Percentiles rank a stretch among this genome's conserved stretches.
phyloP scores from a whole-genome alignment of 2,329 filamentous ascomycete genomes.

The Fusarium sp. region DNA sequence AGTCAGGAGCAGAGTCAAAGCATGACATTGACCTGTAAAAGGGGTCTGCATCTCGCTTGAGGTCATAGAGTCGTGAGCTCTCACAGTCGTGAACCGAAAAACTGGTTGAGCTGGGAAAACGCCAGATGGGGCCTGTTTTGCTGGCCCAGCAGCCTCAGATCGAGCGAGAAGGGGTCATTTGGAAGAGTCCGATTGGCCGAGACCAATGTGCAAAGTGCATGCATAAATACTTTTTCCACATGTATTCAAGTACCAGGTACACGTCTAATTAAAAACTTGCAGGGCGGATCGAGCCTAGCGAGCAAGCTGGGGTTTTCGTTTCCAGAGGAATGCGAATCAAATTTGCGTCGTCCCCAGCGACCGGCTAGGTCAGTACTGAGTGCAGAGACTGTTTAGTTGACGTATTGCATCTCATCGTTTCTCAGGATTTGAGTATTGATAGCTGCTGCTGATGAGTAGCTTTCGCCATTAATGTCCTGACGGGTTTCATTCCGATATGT shows the following conservation, averaged over 20 bases:
- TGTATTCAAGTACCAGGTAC: slow-evolving; percentile 25
- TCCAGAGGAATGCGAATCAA: slow-evolving; percentile 47
- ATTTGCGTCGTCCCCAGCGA: slow-evolving; percentile 41
- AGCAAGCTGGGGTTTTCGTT: slow-evolving; percentile 36
- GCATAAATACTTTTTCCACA: slow-evolving; percentile 42
- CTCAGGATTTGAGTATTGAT: slow-evolving; percentile 1
- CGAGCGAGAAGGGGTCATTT: slow-evolving; percentile 15
- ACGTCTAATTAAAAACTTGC: slow-evolving; percentile 35
- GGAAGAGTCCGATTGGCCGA: slow-evolving; percentile 16
- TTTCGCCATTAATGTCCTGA: neutral
- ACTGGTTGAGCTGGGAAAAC: slow-evolving; percentile 13
- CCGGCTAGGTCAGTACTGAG: slow-evolving; percentile 32
- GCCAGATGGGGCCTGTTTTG: slow-evolving; percentile 15
- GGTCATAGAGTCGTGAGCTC: neutral
- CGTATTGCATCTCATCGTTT: slow-evolving; percentile 10
- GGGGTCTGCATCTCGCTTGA: slow-evolving; percentile 15
- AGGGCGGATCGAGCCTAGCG: slow-evolving; percentile 35
- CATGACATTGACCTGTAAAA: slow-evolving; percentile 5
- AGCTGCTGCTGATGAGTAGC: neutral
- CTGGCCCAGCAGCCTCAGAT: slow-evolving; percentile 37
- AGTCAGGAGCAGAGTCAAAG: neutral
- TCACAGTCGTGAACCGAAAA: slow-evolving; percentile 6
- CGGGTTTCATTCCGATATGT: neutral
- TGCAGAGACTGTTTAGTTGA: slow-evolving; percentile 10
- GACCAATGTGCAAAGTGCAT: slow-evolving; percentile 44